These are phyloP conservation scores for Eurotiales sp. DNA, from an alignment of 2,329 filamentous ascomycete genomes.

Conservation along the genomic window DNA sequence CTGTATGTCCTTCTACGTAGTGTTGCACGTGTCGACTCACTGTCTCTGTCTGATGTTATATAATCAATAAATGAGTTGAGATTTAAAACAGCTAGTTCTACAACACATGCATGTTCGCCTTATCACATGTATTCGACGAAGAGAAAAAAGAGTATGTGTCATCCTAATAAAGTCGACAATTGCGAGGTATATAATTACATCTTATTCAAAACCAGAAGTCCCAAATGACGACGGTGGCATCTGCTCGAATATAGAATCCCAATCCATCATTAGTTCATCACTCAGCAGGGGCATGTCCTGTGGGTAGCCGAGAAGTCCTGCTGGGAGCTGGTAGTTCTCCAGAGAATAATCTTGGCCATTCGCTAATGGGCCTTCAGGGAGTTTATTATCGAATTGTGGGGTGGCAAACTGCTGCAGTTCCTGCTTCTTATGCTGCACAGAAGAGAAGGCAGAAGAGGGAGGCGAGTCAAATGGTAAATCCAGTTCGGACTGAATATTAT, in stretches of 20 bases:
- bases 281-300: neutral
- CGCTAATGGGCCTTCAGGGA: neutral
- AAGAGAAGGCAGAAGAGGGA: neutral
- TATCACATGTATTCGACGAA: neutral
- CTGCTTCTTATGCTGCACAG: neutral
- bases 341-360: neutral
- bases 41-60: too few relatives aligned
- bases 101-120: too few relatives aligned
- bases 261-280: slow-evolving; percentile 2
- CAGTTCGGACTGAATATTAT: neutral
- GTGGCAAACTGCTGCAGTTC: neutral
- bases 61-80: too few relatives aligned
- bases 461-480: neutral
- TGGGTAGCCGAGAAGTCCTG: neutral
- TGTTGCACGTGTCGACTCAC: too few relatives aligned
- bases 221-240: slow-evolving; percentile 10
- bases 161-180: neutral
- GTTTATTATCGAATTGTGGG: neutral
- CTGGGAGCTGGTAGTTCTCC: neutral
- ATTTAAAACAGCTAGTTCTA: too few relatives aligned
- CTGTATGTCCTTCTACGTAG: too few relatives aligned
- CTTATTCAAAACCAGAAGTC: neutral
- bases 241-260: slow-evolving; percentile 8
- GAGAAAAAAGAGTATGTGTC: too few relatives aligned
- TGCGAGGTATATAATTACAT: neutral